Percentiles rank a stretch among this genome's conserved stretches.
phyloP scores from a whole-genome alignment of 2,329 filamentous ascomycete species.

The Balansia obtecta region DNA sequence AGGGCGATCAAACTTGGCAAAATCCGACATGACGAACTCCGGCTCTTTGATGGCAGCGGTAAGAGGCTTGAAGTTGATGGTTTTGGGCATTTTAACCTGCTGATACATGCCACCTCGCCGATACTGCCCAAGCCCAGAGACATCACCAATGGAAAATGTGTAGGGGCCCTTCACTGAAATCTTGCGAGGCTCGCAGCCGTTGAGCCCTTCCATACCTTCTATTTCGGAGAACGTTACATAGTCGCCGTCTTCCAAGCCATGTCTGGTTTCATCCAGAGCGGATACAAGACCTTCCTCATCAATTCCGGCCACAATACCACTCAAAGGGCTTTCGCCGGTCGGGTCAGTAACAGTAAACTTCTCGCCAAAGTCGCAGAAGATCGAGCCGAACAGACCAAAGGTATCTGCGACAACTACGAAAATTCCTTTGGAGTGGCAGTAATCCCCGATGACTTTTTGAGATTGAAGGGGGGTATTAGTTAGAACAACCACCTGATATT shows the following conservation, averaged over 20 bases:
- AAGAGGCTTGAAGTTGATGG: conserved; percentile 77
- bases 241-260: conserved; percentile 92
- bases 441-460: conserved; percentile 78
- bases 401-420: conserved; percentile 81
- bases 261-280: conserved; percentile 84
- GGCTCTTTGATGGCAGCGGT: conserved; percentile 70
- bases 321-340: conserved; percentile 78
- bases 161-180: conserved; percentile 92
- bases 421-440: conserved; percentile 88
- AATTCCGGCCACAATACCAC: conserved; percentile 81
- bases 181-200: conserved; percentile 73
- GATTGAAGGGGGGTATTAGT: conserved; percentile 72
- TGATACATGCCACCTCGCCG: conserved; percentile 78
- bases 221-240: conserved; percentile 91
- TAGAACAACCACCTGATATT: conserved; percentile 85
- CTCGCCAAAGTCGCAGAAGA: conserved; percentile 95
- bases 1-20: conserved; percentile 93
- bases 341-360: conserved; percentile 85
- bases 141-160: conserved; percentile 93
- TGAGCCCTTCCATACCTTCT: conserved; percentile 82
- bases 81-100: conserved; percentile 98
- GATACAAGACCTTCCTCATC: conserved; percentile 85
- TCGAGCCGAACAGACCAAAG: conserved; percentile 84
- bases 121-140: conserved; percentile 78
- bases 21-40: conserved; percentile 85